Percentiles rank a stretch among this genome's conserved stretches.
Conservation (phyloP, 768 basidiomycete genomes). For the Russula sp. region DNA sequence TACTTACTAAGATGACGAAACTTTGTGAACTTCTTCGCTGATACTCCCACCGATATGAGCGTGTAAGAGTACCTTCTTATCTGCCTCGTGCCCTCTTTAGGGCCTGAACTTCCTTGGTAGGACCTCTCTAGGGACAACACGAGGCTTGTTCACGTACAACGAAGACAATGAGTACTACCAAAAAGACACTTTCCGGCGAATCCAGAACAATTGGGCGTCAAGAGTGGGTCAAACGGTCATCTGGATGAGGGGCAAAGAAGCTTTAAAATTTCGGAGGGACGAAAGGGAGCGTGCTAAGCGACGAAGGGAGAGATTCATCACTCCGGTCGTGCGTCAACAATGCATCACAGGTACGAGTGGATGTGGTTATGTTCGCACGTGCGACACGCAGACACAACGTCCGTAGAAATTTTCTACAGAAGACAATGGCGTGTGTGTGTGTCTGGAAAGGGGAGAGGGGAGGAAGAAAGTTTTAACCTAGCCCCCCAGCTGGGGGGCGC, state of each 20-base stretch:
- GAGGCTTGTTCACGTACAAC: conserved; percentile 15
- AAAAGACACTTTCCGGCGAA: conserved; percentile 9
- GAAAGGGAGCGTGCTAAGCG: not conserved
- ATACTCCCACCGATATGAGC: conserved; percentile 20
- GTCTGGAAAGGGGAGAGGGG: not conserved
- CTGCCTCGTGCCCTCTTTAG: conserved; percentile 13
- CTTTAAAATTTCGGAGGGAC: conserved; percentile 4
- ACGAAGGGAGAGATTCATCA: not conserved
- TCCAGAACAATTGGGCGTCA: conserved; percentile 13
- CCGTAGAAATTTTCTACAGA: not conserved
- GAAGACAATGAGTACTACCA: conserved; percentile 12
- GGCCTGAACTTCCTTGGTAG: conserved; percentile 8
- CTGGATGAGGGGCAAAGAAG: conserved; percentile 5
- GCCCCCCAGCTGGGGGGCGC: not conserved
- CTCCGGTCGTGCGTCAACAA: not conserved
- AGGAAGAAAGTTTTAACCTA: conserved; percentile 3
- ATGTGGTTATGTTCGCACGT: not conserved
- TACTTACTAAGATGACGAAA: conserved; percentile 16
- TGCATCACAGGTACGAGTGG: not conserved
- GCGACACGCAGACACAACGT: not conserved
- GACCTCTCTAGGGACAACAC: conserved; percentile 10
- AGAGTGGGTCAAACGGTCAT: conserved; percentile 7
- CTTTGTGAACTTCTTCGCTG: conserved; percentile 1
- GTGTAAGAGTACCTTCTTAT: conserved; percentile 13
- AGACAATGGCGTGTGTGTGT: not conserved